phyloP scores from a whole-genome alignment of 176 grass and related monocot genomes.

The Poa annua region DNA sequence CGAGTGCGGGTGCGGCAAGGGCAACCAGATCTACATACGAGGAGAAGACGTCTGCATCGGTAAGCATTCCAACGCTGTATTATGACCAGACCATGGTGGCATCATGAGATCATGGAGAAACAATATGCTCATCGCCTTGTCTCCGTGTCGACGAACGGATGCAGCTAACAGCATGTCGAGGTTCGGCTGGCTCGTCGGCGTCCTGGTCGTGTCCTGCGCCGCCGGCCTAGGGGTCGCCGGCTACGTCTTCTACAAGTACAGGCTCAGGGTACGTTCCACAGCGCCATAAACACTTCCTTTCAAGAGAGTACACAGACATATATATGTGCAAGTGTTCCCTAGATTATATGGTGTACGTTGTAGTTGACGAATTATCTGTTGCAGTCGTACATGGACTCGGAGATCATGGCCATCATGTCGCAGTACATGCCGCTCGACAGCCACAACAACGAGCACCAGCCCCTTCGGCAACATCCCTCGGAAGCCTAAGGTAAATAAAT shows the following conservation, averaged over 20 bases:
- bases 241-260: slow-evolving; percentile 97
- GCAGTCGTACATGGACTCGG: slow-evolving; percentile 97
- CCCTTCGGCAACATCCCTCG: slow-evolving; percentile 65
- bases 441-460: slow-evolving; percentile 73
- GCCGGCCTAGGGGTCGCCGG: slow-evolving; percentile 62
- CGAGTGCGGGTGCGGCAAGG: slow-evolving; percentile 83
- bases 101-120: too few relatives aligned
- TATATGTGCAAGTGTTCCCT: too few relatives aligned
- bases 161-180: slow-evolving; percentile 64
- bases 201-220: slow-evolving; percentile 65
- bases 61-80: slow-evolving; percentile 8
- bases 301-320: neutral
- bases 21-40: slow-evolving; percentile 80
- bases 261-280: slow-evolving; percentile 66
- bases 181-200: slow-evolving; percentile 64
- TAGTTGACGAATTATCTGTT: neutral
- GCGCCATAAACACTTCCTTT: neutral
- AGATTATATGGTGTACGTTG: neutral
- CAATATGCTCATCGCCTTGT: neutral
- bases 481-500: slow-evolving; percentile 47
- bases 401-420: slow-evolving; percentile 99
- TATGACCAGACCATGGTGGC: too few relatives aligned
- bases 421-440: slow-evolving; percentile 98
- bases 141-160: neutral
- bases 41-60: slow-evolving; percentile 90